Base-by-base conservation (phyloP, 2,329 filamentous ascomycete genomes). In the Arthrobotrys iridis region DNA sequence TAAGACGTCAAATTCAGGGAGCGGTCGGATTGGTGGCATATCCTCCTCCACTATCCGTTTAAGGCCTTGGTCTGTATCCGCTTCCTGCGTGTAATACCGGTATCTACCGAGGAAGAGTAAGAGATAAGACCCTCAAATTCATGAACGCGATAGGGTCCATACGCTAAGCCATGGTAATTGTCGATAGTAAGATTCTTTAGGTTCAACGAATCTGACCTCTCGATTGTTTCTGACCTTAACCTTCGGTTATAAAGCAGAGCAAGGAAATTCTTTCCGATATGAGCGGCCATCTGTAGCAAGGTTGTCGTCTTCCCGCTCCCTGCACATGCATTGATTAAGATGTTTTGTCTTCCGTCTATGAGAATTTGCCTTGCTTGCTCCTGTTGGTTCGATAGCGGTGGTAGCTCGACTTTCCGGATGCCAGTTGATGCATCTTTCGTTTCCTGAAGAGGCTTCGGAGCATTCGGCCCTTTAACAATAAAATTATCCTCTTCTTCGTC, bases 271-370 rank as follows among this genome's bases (percentile, higher is more conserved):
- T 45, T 59, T 1, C 26, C 30, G n/a, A 64, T 59, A 45, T 64
- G 35, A n/a, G 64, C 46, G 4, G 76, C 77, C 60, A 78, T 58
- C 33, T 75, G 68, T 8, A 78, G 46, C 18, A 75, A 40, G 10
- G 70, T 72, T 2, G 77, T 78, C 3, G 77, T 78, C 52, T 78
- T 78, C 11, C 77, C 77, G n/a, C 76, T 77, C 11, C 77, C 77
- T n/a, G 77, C 76, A 35, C 72, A 77, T n/a, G 77, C 77, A 46
- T 77, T 70, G 11, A 78, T 67, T 18, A 78, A 20, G 20, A 78
- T 43, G 22, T 78, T 78, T 35, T 76, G 71, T 8, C 57, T 64
- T 1, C 71, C 71, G 2, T 48, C 71, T 43, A 59, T n/a, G 3
- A 75, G 22, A 41, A 68, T 68, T 8, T 75, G 35, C 46, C 35